Conservation (phyloP, 345 rosid genomes). For the Eucalyptus pumila region DNA sequence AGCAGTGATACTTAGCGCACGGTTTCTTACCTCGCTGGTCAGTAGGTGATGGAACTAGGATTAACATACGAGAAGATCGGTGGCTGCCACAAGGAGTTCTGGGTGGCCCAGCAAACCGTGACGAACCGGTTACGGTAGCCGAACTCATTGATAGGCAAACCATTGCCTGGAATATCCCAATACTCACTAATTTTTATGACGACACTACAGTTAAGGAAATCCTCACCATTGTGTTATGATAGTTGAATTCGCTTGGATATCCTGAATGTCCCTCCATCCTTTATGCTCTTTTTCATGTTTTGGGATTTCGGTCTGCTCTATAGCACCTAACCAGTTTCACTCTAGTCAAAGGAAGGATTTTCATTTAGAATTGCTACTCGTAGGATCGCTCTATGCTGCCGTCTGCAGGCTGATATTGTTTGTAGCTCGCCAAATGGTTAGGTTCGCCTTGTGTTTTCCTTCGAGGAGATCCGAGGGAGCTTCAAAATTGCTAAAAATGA, state of each 20-base stretch:
- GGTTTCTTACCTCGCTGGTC: not conserved
- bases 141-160: too few species aligned
- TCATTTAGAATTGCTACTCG: not conserved
- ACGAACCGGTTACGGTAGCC: too few species aligned
- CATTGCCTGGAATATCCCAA: too few species aligned
- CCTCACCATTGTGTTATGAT: not conserved
- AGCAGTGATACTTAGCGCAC: not conserved
- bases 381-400: not conserved
- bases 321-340: not conserved
- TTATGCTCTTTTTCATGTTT: not conserved
- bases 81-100: too few species aligned
- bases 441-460: not conserved
- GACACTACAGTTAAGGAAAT: too few species aligned
- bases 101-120: too few species aligned
- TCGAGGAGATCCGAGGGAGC: not conserved
- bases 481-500: not conserved
- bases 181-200: too few species aligned
- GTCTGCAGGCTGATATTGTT: not conserved
- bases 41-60: too few species aligned
- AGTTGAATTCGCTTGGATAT: not conserved
- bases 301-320: not conserved
- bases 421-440: not conserved
- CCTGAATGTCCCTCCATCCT: not conserved
- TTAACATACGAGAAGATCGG: too few species aligned
- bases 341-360: not conserved